Evolutionary conservation across 179 eudicot genomes (phyloP).

Genomic region (Beta macrorhiza): DNA sequence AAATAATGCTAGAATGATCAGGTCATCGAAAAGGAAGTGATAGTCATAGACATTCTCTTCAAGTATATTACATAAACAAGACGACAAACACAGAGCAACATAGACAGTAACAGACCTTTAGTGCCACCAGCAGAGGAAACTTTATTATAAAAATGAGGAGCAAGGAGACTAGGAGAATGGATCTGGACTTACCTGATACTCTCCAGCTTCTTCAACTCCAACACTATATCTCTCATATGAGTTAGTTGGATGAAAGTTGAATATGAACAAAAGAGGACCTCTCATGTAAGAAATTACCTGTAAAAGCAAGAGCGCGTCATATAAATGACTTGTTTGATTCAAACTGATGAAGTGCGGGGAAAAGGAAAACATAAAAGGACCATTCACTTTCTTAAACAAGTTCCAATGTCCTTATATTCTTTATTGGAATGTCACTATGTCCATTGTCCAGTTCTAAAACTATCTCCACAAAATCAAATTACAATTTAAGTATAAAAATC

Average conservation of each 20-base stretch:
- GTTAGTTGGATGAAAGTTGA: constrained; percentile 81
- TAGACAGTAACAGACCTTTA: no score
- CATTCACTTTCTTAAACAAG: background rate
- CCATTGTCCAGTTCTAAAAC: background rate
- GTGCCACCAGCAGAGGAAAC: background rate
- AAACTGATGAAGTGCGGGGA: background rate
- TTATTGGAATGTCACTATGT: background rate
- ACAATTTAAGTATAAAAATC: background rate
- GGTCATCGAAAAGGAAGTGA: background rate
- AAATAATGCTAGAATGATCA: background rate
- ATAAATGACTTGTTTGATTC: background rate
- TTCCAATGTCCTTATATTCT: background rate
- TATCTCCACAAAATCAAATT: background rate
- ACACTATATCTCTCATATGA: constrained; percentile 67
- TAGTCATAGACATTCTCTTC: background rate
- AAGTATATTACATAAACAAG: background rate
- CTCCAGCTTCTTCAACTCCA: constrained; percentile 99
- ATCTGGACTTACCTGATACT: constrained; percentile 69
- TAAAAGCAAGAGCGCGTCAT: constrained; percentile 7
- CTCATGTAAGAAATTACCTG: constrained; percentile 87
- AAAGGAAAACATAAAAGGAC: background rate
- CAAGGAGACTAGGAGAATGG: constrained; percentile 1
- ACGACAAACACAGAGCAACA: background rate
- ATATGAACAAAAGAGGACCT: constrained; percentile 80
- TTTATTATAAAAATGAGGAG: constrained; percentile 15